Evolutionary conservation across 2,329 filamentous ascomycete species (phyloP).

Genomic region (Phialocephala subalpina): DNA sequence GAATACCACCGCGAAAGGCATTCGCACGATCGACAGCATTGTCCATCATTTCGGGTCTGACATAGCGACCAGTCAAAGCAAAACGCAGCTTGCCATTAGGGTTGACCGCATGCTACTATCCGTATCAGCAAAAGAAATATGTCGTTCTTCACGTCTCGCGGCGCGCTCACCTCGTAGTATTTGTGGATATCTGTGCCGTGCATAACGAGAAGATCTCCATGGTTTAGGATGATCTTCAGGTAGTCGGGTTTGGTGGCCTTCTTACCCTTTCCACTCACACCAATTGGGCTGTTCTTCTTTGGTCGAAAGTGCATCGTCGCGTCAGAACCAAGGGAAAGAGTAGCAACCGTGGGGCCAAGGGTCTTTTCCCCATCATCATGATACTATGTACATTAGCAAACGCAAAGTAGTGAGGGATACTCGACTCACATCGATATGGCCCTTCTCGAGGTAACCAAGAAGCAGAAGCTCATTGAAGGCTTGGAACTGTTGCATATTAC

Average conservation of each 20-base stretch:
- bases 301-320: slow-evolving; percentile 65
- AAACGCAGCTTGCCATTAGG: slow-evolving; percentile 60
- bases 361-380: slow-evolving; percentile 73
- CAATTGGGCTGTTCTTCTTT: slow-evolving; percentile 51
- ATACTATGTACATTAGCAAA: slow-evolving; percentile 50
- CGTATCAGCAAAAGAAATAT: slow-evolving; percentile 39
- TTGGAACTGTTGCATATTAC: slow-evolving; percentile 33
- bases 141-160: slow-evolving; percentile 40
- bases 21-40: slow-evolving; percentile 38
- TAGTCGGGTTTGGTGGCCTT: slow-evolving; percentile 44
- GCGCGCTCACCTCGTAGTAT: slow-evolving; percentile 57
- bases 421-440: slow-evolving; percentile 60
- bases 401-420: background rate
- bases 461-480: slow-evolving; percentile 71
- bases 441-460: slow-evolving; percentile 67
- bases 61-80: slow-evolving; percentile 62
- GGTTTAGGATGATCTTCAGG: slow-evolving; percentile 55
- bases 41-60: slow-evolving; percentile 53
- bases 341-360: slow-evolving; percentile 68
- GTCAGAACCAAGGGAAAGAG: slow-evolving; percentile 64
- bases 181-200: slow-evolving; percentile 65
- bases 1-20: slow-evolving; percentile 43
- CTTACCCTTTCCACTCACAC: slow-evolving; percentile 34
- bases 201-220: slow-evolving; percentile 73
- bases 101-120: slow-evolving; percentile 57